These are phyloP conservation scores for Nicotiana undulata DNA, from an alignment of 257 asterid species.

Conservation along the genomic window DNA sequence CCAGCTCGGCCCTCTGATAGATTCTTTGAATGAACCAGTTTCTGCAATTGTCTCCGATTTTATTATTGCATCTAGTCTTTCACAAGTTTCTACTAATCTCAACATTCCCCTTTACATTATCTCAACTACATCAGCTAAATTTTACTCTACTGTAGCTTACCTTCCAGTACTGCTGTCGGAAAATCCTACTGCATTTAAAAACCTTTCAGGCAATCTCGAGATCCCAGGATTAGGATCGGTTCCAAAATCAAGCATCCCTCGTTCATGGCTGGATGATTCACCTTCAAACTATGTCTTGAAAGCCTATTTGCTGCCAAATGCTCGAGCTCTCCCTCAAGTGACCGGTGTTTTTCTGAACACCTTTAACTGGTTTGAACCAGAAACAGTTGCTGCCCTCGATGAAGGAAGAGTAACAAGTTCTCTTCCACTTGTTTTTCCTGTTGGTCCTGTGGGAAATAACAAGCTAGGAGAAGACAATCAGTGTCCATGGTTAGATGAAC, in stretches of 20 bases:
- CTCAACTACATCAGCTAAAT: constrained; percentile 34
- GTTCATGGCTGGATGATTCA: constrained; percentile 23
- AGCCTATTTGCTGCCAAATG: constrained; percentile 27
- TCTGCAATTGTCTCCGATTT: constrained; percentile 33
- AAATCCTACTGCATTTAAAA: constrained; percentile 9
- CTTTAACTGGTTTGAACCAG: constrained; percentile 31
- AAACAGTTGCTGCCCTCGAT: constrained; percentile 25
- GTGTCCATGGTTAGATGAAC: constrained; percentile 27
- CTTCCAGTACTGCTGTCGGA: constrained; percentile 17
- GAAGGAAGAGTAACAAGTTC: constrained; percentile 5
- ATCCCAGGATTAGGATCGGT: constrained; percentile 25
- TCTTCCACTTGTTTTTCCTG: constrained; percentile 29
- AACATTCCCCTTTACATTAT: constrained; percentile 17
- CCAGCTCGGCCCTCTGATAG: constrained; percentile 13
- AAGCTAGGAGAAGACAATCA: constrained; percentile 14
- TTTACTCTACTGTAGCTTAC: constrained; percentile 18
- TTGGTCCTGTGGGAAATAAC: constrained; percentile 28
- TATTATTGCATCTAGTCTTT: constrained; percentile 15
- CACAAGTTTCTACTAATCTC: constrained; percentile 16
- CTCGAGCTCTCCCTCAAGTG: constrained; percentile 24
- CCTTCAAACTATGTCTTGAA: constrained; percentile 20
- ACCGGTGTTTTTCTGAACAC: constrained; percentile 33
- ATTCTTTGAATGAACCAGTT: constrained; percentile 7
- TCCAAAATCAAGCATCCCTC: constrained; percentile 19
- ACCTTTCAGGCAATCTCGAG: neutral